Evolutionary conservation across 108 stramenopile genomes (phyloP), one percentile per base, ranked within the genome.

Genomic region (Nitzschia sp.): DNA sequence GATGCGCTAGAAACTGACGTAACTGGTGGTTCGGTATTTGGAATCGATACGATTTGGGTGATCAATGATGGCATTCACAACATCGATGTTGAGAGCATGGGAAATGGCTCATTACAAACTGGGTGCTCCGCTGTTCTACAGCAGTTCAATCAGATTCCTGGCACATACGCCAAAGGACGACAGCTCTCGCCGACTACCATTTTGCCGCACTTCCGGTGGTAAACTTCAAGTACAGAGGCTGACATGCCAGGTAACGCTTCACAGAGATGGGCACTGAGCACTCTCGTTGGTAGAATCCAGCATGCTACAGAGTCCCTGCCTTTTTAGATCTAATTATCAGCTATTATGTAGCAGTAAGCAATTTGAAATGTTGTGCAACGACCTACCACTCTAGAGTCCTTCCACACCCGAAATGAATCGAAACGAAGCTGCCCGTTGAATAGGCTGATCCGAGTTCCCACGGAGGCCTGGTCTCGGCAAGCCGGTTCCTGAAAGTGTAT

Each of bases 1-100:
- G 93, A 94, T 78, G 90, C 93, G 8, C 68, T 94, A n/a, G 93
- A 94, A 59, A 94, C 93, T 21, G 93, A 94, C 67, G 65, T 94
- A 13, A 76, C 71, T 26, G 93, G 93, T 32, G 93, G 84, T 4
- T 54, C 65, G 9, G 54, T 26, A 26, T 64, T 63, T 0, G 85
- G 85, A 8, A 61, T 77, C n/a, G 77, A 69, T 42, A 73, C 86
- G 6, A 48, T 91, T 24, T 94, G 93, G 93, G 82, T 94, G 0
- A 68, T 88, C 15, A 77, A 78, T 4, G 79, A 89, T 70, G 90
- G 93, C 1, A 75, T 91, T 23, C 51, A 66, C 2, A 62, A 62
- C 18, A 1, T 2, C 5, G n/a, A 62, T 2, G 76, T 91, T 29
- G 48, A 64, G 5, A 61, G 63, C 8, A 66, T 47, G 15, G 78